phyloP scores from a whole-genome alignment of 2,329 filamentous ascomycete species.

The Colletotrichum gloeosporioides region DNA sequence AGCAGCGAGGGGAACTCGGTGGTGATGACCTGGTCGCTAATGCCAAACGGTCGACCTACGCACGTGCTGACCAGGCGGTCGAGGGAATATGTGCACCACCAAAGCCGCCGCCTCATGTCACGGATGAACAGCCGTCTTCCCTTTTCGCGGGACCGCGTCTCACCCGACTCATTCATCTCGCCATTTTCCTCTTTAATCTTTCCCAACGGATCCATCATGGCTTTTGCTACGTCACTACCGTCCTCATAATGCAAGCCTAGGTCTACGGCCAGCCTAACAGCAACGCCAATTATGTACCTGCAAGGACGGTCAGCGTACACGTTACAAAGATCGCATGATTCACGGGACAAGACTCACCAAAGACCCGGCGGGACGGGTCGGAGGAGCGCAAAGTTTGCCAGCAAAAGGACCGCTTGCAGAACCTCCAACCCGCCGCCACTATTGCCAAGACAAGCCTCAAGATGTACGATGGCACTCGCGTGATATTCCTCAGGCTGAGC shows the following conservation, averaged over 20 bases:
- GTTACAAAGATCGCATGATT: neutral
- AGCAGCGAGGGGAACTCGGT: slow-evolving; percentile 91
- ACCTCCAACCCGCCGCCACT: slow-evolving; percentile 92
- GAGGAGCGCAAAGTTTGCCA: slow-evolving; percentile 90
- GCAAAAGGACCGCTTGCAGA: slow-evolving; percentile 87
- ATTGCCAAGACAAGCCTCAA: slow-evolving; percentile 84
- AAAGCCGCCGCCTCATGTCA: slow-evolving; percentile 84
- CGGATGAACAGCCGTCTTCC: slow-evolving; percentile 81
- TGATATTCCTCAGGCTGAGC: slow-evolving; percentile 94
- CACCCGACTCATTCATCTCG: slow-evolving; percentile 23
- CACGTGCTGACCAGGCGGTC: slow-evolving; percentile 95
- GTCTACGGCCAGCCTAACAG: slow-evolving; percentile 88
- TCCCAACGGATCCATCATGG: slow-evolving; percentile 47
- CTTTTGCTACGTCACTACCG: slow-evolving; percentile 67
- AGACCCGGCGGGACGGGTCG: slow-evolving; percentile 90
- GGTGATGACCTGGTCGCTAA: slow-evolving; percentile 95
- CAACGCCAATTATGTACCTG: slow-evolving; percentile 91
- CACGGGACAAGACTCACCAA: slow-evolving; percentile 59
- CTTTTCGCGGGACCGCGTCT: slow-evolving; percentile 49
- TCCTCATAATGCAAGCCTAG: slow-evolving; percentile 94
- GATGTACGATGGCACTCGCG: slow-evolving; percentile 88
- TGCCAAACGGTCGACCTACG: slow-evolving; percentile 90
- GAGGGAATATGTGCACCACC: slow-evolving; percentile 97
- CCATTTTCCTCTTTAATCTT: slow-evolving; percentile 35
- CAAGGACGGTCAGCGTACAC: neutral